Percentiles rank a stretch among this genome's conserved stretches.
Conservation (phyloP, 2,329 filamentous ascomycete species). For the Neofusicoccum kwambonambiense region DNA sequence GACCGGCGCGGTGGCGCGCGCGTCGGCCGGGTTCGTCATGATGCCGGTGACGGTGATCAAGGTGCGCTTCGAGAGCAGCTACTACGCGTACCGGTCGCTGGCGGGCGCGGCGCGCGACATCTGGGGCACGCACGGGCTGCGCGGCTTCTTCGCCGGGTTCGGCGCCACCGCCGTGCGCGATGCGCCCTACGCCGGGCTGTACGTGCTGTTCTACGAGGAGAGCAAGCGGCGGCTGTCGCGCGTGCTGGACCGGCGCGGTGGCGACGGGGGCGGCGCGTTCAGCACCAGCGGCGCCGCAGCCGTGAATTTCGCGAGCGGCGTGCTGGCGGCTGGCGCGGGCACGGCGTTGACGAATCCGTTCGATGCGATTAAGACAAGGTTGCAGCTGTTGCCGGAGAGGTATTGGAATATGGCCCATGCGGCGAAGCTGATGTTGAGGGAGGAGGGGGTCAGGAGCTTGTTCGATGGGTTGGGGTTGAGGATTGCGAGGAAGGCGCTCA, state of each 20-base stretch:
- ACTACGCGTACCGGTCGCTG: slow-evolving; percentile 81
- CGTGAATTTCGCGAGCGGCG: slow-evolving; percentile 84
- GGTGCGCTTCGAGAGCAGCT: slow-evolving; percentile 86
- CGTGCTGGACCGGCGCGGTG: slow-evolving; percentile 28
- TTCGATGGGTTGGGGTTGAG: slow-evolving; percentile 83
- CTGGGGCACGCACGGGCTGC: slow-evolving; percentile 66
- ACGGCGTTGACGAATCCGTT: slow-evolving; percentile 94
- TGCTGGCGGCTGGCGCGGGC: slow-evolving; percentile 75
- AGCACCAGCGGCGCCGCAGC: slow-evolving; percentile 51
- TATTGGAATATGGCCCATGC: slow-evolving; percentile 85
- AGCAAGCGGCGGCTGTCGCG: slow-evolving; percentile 63
- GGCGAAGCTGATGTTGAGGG: slow-evolving; percentile 70
- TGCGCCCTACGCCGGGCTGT: slow-evolving; percentile 93
- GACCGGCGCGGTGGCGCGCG: slow-evolving; percentile 80
- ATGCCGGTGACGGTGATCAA: slow-evolving; percentile 98
- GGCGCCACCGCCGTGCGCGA: slow-evolving; percentile 91
- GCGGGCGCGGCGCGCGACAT: slow-evolving; percentile 73
- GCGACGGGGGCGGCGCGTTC: slow-evolving; percentile 32
- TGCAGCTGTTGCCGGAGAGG: slow-evolving; percentile 80
- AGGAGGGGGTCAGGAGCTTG: slow-evolving; percentile 77
- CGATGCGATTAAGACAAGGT: slow-evolving; percentile 90
- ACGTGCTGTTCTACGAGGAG: slow-evolving; percentile 91
- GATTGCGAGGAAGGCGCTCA: slow-evolving; percentile 88
- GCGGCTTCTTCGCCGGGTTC: slow-evolving; percentile 90
- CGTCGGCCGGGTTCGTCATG: slow-evolving; percentile 82